phyloP scores from a whole-genome alignment of 805 yeast species.

The Priceomyces medius region DNA sequence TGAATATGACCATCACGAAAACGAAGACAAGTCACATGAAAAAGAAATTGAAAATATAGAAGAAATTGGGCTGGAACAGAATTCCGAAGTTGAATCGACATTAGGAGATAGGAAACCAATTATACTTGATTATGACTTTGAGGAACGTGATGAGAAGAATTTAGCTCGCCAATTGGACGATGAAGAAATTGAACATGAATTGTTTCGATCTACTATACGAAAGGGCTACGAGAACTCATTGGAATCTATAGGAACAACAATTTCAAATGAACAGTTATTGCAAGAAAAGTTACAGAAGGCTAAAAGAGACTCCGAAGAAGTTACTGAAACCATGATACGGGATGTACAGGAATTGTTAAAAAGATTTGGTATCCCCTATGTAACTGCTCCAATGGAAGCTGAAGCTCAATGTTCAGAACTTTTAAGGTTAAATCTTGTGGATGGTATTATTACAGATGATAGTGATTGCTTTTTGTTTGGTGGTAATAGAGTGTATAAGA shows the following conservation, averaged over 20 bases:
- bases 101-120: constrained; percentile 15
- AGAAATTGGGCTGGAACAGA: not conserved
- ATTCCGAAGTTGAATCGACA: constrained; percentile 12
- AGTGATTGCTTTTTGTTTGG: constrained; percentile 96
- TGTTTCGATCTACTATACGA: constrained; percentile 46
- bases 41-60: not conserved
- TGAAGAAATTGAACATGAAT: constrained; percentile 72
- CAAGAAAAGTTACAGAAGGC: constrained; percentile 64
- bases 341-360: constrained; percentile 88
- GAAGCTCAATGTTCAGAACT: constrained; percentile 97
- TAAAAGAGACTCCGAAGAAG: constrained; percentile 87
- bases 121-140: constrained; percentile 60
- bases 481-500: constrained; percentile 77
- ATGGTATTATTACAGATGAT: constrained; percentile 96
- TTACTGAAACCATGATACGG: constrained; percentile 76
- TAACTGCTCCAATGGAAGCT: constrained; percentile 98
- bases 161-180: constrained; percentile 58
- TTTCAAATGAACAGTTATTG: constrained; percentile 47
- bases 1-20: not conserved
- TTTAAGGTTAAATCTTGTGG: constrained; percentile 67
- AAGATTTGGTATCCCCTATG: constrained; percentile 89
- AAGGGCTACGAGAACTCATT: constrained; percentile 18
- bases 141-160: constrained; percentile 75
- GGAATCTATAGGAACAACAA: constrained; percentile 34
- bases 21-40: constrained; percentile 1